phyloP scores from a whole-genome alignment of 306 rosid genomes.

The Benincasa hispida region DNA sequence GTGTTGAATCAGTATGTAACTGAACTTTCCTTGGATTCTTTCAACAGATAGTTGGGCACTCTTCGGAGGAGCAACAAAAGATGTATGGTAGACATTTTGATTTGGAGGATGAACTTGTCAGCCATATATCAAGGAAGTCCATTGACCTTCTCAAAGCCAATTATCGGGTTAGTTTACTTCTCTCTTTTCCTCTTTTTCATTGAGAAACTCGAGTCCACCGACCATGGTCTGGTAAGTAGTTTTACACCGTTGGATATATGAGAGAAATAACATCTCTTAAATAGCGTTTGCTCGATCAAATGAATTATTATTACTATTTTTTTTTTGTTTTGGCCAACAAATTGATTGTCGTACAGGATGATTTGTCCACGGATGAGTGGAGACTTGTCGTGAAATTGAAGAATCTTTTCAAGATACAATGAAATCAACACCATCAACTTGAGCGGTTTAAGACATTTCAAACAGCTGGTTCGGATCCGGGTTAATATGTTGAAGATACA shows the following conservation, averaged over 20 bases:
- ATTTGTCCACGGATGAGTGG: constrained; percentile 66
- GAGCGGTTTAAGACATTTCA: not conserved
- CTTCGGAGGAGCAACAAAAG: constrained; percentile 87
- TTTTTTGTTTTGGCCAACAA: not conserved
- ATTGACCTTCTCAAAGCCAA: constrained; percentile 72
- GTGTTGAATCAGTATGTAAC: not conserved
- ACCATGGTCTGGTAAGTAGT: not conserved
- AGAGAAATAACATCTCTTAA: not conserved
- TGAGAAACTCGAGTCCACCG: not conserved
- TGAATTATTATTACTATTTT: no score
- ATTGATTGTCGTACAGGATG: constrained; percentile 37
- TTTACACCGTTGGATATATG: not conserved
- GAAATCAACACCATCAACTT: constrained; percentile 10
- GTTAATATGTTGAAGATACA: not conserved
- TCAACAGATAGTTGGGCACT: constrained; percentile 60
- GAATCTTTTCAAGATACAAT: constrained; percentile 62
- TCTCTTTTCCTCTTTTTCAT: not conserved
- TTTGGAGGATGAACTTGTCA: constrained; percentile 83
- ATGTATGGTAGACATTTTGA: constrained; percentile 97
- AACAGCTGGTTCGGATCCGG: not conserved
- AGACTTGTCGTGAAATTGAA: constrained; percentile 71
- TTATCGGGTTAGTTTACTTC: constrained; percentile 57
- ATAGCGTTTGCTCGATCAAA: not conserved
- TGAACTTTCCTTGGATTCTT: constrained; percentile 3
- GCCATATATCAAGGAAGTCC: constrained; percentile 75